Percentiles rank a stretch among this genome's conserved stretches.
Conservation (phyloP, 2,329 filamentous ascomycete species). For the Elsinoe fawcettii region DNA sequence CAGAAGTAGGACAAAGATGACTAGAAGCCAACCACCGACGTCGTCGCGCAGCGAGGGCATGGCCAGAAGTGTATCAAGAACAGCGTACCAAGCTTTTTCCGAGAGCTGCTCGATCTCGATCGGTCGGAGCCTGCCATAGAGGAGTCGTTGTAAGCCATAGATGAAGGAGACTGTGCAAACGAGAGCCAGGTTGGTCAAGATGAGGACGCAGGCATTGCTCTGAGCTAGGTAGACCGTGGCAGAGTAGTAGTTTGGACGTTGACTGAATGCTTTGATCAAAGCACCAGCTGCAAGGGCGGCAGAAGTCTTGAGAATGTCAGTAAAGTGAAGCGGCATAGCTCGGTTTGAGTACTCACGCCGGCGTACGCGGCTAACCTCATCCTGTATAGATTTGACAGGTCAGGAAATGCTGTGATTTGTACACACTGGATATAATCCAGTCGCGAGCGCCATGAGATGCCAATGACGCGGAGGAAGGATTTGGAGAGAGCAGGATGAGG, state of each 20-base stretch:
- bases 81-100: constrained; percentile 95
- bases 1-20: constrained; percentile 90
- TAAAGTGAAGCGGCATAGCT: neutral
- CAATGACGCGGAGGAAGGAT: neutral
- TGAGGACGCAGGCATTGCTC: constrained; percentile 91
- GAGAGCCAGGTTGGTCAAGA: constrained; percentile 83
- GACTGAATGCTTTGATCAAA: constrained; percentile 82
- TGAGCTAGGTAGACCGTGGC: constrained; percentile 94
- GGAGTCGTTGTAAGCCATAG: constrained; percentile 79
- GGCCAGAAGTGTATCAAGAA: constrained; percentile 90
- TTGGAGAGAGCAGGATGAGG: neutral
- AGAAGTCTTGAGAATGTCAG: constrained; percentile 44
- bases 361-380: constrained; percentile 21
- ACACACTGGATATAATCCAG: neutral
- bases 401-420: neutral
- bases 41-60: constrained; percentile 99
- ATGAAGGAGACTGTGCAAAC: constrained; percentile 72
- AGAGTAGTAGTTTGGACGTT: constrained; percentile 96
- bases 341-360: constrained; percentile 14
- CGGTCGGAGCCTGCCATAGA: constrained; percentile 82
- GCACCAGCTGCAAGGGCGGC: constrained; percentile 76
- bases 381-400: neutral
- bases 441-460: neutral
- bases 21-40: constrained; percentile 85
- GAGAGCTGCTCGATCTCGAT: constrained; percentile 96